phyloP scores from a whole-genome alignment of 2,329 filamentous ascomycete genomes.

The Paecilomyces niveus region DNA sequence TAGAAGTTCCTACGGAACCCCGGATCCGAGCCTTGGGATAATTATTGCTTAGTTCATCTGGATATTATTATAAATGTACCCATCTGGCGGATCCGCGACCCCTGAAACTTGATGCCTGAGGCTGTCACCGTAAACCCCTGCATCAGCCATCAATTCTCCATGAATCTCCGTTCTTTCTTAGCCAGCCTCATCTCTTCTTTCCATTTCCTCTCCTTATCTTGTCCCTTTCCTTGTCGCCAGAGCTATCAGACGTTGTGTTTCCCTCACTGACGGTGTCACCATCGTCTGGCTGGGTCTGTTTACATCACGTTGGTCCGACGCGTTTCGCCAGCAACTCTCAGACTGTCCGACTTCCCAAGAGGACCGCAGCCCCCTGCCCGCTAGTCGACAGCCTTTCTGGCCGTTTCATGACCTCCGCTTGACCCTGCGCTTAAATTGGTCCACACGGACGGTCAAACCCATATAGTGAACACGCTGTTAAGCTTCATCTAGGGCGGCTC shows the following conservation, averaged over 20 bases:
- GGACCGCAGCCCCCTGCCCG: not conserved
- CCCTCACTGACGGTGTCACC: not conserved
- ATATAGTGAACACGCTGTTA: not conserved
- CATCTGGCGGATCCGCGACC: not conserved
- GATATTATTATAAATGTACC: not conserved
- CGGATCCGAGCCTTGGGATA: not conserved
- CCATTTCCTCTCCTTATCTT: not conserved
- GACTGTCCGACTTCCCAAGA: not conserved
- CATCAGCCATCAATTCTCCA: slow-evolving; percentile 3
- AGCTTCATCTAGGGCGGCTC: not conserved
- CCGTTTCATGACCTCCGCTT: not conserved
- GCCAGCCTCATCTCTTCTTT: not conserved
- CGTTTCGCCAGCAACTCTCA: not conserved
- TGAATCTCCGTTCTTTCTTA: not conserved
- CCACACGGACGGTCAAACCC: not conserved
- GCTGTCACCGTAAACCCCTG: not conserved
- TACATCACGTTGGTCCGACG: not conserved
- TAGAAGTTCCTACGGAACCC: not conserved
- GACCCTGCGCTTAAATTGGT: not conserved
- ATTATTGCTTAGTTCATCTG: not conserved
- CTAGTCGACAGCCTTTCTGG: not conserved
- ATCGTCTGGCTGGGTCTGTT: not conserved
- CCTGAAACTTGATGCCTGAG: not conserved
- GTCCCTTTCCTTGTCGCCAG: not conserved
- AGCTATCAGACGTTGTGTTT: not conserved